phyloP scores from a whole-genome alignment of 768 basidiomycete genomes.

The Kwoniella mangroviensis region DNA sequence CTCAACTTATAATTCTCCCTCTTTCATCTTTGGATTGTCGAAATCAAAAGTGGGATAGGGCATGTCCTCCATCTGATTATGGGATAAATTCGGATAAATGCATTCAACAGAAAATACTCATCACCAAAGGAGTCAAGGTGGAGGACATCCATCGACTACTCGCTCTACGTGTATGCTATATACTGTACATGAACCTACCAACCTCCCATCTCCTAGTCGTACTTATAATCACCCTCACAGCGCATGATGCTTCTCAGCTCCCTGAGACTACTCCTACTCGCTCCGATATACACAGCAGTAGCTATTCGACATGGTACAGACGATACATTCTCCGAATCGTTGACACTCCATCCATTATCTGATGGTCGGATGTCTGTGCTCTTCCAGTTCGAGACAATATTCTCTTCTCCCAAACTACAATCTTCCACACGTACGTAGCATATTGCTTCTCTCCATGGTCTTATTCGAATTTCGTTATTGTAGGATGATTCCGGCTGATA shows the following conservation, averaged over 20 bases:
- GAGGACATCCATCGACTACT: conserved; percentile 10
- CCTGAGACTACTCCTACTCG: conserved; percentile 18
- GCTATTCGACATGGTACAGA: neutral
- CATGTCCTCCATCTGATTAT: neutral
- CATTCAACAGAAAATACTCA: neutral
- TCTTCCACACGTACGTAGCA: conserved; percentile 61
- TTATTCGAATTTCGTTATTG: conserved; percentile 62
- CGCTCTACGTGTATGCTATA: neutral
- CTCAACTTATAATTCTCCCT: too few relatives aligned
- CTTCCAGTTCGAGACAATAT: conserved; percentile 75
- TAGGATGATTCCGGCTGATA: conserved; percentile 57
- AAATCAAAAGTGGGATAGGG: neutral
- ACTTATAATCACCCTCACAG: neutral
- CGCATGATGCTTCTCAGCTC: conserved; percentile 33
- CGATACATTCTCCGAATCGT: conserved; percentile 61
- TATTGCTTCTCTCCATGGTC: conserved; percentile 39
- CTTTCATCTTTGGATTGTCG: neutral
- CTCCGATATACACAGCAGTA: conserved; percentile 17
- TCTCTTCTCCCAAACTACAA: conserved; percentile 43
- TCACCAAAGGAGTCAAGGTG: neutral
- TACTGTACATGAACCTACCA: too few relatives aligned
- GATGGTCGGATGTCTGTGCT: conserved; percentile 81
- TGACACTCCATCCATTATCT: conserved; percentile 67
- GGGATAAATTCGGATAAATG: conserved; percentile 10
- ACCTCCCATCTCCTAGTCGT: neutral